Evolutionary conservation across 1,284 basidiomycete species (phyloP).

Genomic region (Ceratobasidium sp.): DNA sequence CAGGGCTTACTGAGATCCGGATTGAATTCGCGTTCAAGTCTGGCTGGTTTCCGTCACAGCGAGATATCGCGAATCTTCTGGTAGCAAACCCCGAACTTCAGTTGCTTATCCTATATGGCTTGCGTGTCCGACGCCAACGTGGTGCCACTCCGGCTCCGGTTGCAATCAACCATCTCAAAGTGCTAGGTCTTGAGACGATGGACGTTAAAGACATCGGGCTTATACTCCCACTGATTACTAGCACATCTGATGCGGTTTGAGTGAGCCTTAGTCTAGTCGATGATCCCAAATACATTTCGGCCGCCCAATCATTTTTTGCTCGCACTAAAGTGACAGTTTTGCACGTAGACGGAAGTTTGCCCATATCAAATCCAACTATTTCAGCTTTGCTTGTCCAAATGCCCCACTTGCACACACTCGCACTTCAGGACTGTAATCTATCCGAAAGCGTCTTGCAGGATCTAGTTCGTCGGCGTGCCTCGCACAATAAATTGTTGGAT

Average conservation of each 20-base stretch:
- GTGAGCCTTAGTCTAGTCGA: not conserved
- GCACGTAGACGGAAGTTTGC: too few species aligned
- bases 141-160: not conserved
- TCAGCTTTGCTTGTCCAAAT: not conserved
- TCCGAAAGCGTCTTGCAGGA: not conserved
- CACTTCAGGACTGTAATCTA: not conserved
- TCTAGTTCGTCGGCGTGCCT: not conserved
- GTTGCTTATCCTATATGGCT: not conserved
- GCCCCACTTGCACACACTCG: not conserved
- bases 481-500: not conserved
- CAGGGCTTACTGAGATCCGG: not conserved
- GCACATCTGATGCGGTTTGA: not conserved
- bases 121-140: not conserved
- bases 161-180: not conserved
- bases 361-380: not conserved
- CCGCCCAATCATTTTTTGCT: not conserved
- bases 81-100: not conserved
- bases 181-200: not conserved
- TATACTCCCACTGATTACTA: not conserved
- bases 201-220: not conserved
- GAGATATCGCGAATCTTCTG: not conserved
- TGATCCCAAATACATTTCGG: not conserved
- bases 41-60: not conserved
- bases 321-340: not conserved
- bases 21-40: not conserved